A percentile compares a stretch with the other conserved stretches of the same genome.
These are phyloP conservation scores for Aquilaria sinensis DNA, from an alignment of 345 rosid species.

Conservation along the genomic window DNA sequence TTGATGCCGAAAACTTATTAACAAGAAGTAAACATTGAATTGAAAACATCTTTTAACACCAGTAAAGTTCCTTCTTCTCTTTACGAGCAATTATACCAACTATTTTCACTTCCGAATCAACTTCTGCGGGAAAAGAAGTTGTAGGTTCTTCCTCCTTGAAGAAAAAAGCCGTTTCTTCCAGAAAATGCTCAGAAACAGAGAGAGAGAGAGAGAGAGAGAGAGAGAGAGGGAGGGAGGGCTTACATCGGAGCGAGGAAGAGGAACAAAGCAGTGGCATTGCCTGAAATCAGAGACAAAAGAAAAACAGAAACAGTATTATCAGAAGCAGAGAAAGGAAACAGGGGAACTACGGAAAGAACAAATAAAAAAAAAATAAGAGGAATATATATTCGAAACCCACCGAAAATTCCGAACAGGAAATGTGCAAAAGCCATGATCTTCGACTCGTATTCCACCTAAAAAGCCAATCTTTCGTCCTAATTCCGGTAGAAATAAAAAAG, in stretches of 20 bases:
- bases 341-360: conserved; percentile 4
- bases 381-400: conserved; percentile 29
- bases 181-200: background rate
- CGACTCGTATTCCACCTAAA: background rate
- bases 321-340: conserved; percentile 2
- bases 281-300: conserved; percentile 31
- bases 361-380: background rate
- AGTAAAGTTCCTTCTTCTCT: background rate
- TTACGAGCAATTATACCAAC: background rate
- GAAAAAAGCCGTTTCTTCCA: too few species aligned
- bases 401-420: conserved; percentile 85
- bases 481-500: conserved; percentile 4
- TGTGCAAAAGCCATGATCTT: conserved; percentile 50
- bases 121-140: background rate
- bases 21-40: conserved; percentile 1
- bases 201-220: background rate
- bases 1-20: background rate
- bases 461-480: background rate
- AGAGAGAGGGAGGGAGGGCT: background rate
- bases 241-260: conserved; percentile 93
- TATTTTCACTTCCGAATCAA: conserved; percentile 7
- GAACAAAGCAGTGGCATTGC: conserved; percentile 94
- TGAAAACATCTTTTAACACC: background rate
- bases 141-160: background rate
- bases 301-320: background rate